Conservation (phyloP, 148 eudicot species). For the Chenopodium berlandieri region DNA sequence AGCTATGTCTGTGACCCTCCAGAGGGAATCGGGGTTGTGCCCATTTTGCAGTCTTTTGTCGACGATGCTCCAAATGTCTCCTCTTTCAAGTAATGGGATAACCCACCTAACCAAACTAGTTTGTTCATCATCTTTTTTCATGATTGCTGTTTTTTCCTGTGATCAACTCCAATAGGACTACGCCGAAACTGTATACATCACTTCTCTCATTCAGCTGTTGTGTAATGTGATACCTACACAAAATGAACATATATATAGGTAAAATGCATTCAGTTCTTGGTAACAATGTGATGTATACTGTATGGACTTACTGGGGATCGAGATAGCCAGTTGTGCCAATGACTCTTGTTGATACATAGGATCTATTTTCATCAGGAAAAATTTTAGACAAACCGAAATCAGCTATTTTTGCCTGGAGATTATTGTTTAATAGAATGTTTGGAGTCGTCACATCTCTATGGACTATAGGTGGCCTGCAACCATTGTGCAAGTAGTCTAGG, state of each 20-base stretch:
- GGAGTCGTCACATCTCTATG: slow-evolving; percentile 37
- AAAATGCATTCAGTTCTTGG: neutral
- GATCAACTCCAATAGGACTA: slow-evolving; percentile 38
- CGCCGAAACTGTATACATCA: slow-evolving; percentile 42
- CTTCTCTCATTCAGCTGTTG: slow-evolving; percentile 28
- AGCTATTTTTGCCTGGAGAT: slow-evolving; percentile 30
- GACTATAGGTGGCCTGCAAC: slow-evolving; percentile 39
- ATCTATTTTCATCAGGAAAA: slow-evolving; percentile 17
- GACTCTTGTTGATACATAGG: slow-evolving; percentile 27
- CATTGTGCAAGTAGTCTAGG: slow-evolving; percentile 38
- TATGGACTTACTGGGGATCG: slow-evolving; percentile 29
- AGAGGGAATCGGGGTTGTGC: slow-evolving; percentile 20
- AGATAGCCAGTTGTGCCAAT: slow-evolving; percentile 30
- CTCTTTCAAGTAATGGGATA: slow-evolving; percentile 12
- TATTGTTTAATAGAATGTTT: slow-evolving; percentile 34
- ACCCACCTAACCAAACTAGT: slow-evolving; percentile 24
- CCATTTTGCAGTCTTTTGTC: slow-evolving; percentile 30
- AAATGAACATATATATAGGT: neutral
- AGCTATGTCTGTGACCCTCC: slow-evolving; percentile 31
- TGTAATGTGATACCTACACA: slow-evolving; percentile 28
- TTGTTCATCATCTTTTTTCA: slow-evolving; percentile 6
- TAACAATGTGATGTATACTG: no score
- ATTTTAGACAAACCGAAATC: slow-evolving; percentile 37
- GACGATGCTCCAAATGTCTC: slow-evolving; percentile 25
- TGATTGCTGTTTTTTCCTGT: slow-evolving; percentile 29